These are phyloP conservation scores for Stagonosporopsis cucurbitacearum DNA, from an alignment of 2,329 filamentous ascomycete genomes.

Conservation along the genomic window DNA sequence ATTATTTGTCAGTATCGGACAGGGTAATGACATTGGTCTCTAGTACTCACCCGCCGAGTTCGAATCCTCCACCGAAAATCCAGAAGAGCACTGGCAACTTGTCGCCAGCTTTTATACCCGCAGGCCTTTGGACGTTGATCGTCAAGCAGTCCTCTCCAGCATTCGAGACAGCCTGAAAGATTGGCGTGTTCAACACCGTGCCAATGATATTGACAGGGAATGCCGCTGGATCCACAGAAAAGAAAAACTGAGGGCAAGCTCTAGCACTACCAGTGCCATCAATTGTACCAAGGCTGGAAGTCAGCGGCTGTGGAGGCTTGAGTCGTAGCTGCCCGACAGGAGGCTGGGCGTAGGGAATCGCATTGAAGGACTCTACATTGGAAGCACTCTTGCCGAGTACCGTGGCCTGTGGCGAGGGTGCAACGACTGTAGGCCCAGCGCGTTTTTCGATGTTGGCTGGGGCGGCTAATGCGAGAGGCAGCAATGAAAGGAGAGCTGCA, in stretches of 20 bases:
- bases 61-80: conserved; percentile 57
- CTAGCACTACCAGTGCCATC: conserved; percentile 64
- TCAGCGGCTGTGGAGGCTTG: conserved; percentile 69
- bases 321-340: conserved; percentile 72
- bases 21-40: conserved; percentile 34
- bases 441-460: conserved; percentile 53
- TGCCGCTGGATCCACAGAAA: conserved; percentile 55
- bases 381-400: conserved; percentile 57
- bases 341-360: conserved; percentile 76
- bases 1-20: not conserved
- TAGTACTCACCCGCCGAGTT: conserved; percentile 39
- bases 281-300: conserved; percentile 64
- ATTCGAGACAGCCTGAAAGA: conserved; percentile 48
- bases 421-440: conserved; percentile 60
- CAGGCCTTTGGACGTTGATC: conserved; percentile 52
- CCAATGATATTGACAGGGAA: conserved; percentile 49
- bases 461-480: conserved; percentile 41
- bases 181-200: conserved; percentile 48
- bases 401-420: conserved; percentile 60
- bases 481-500: conserved; percentile 25
- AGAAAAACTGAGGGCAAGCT: conserved; percentile 75
- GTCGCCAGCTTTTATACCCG: conserved; percentile 42
- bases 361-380: conserved; percentile 71
- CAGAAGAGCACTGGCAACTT: conserved; percentile 58
- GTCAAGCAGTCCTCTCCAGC: conserved; percentile 54